These are phyloP conservation scores for Bassia scoparia DNA, from an alignment of 148 eudicot species.

Conservation along the genomic window DNA sequence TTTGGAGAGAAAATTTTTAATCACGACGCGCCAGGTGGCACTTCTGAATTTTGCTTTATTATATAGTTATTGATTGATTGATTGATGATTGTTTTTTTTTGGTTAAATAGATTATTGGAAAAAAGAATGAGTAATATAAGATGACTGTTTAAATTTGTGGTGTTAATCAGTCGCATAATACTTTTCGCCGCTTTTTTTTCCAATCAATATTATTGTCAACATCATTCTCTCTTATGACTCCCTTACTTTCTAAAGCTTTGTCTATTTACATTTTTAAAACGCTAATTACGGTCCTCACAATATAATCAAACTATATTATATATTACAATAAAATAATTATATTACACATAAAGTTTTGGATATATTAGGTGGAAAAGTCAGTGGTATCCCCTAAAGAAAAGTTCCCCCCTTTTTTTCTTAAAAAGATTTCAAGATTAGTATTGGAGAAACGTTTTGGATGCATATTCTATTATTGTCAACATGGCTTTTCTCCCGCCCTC, in stretches of 20 bases:
- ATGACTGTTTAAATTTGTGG: slow-evolving; percentile 4
- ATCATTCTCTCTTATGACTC: slow-evolving; percentile 20
- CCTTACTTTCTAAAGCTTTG: slow-evolving; percentile 12
- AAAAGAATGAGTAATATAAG: no score
- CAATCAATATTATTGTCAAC: slow-evolving; percentile 18
- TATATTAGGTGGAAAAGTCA: slow-evolving; percentile 4
- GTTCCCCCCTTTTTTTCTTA: no score
- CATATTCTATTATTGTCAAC: background rate
- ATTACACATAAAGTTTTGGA: background rate
- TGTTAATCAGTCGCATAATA: slow-evolving; percentile 1
- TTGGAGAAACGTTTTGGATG: background rate
- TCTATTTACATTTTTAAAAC: slow-evolving; percentile 15
- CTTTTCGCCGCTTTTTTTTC: slow-evolving; percentile 11
- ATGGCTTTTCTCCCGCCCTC: no score
- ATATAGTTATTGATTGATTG: no score
- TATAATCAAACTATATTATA: background rate
- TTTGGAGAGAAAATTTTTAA: no score
- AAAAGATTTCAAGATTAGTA: no score
- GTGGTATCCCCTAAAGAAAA: slow-evolving; percentile 13
- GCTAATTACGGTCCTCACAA: slow-evolving; percentile 15
- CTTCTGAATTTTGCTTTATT: no score
- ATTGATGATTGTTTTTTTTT: no score
- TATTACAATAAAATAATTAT: background rate
- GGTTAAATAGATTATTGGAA: no score
- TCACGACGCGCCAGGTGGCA: no score